Evolutionary conservation across 495 filamentous ascomycete species (phyloP), one percentile per base, ranked within the genome.

Genomic region (Penicillium goetzii): DNA sequence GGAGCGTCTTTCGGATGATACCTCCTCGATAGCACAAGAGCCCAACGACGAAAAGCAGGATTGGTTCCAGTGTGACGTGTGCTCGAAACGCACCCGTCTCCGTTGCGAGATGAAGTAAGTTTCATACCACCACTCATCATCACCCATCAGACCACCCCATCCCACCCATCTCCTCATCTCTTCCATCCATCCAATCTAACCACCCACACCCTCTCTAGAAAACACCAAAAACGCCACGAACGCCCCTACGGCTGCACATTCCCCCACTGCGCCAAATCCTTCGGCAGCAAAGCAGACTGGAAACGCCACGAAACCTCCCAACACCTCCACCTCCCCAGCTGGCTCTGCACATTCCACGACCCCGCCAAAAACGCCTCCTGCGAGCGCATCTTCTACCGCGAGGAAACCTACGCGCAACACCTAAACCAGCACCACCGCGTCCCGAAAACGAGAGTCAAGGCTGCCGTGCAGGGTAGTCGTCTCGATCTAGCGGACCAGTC

Each of bases 211-310:
- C 28, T 2, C 6, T 6, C 17, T 38, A 95, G 92, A 59, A 98
- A 97, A 75, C 94, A 97, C 72, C 80, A 86, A 73, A 96, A 93
- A 68, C 88, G 95, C 10, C 95, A 97, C 72, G 83, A 87, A 26
- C 87, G 89, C 58, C 95, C 93, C 0, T 98, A 95, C 68, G 91
- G 89, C 47, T 97, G 94, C 76, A 97, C 94, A 9, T 92, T 87
- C 52, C 72, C 81, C 11, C 78, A 78, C 21, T 97, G 95, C 70
- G 77, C 80, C 52, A 95, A 92, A 65, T 83, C 75, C 3, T 97
- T 97, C 66, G 94, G 95, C 38, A 93, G 90, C 78, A 97, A 97
- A 71, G 92, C 92, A 49, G 94, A 97, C 76, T 97, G 94, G 95
- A 97, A 97, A 75, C 88, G 95, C 9, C 94, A 98, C 72, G 94